Evolutionary conservation across 2,329 filamentous ascomycete species (phyloP).

Genomic region (Diaporthe capsici): DNA sequence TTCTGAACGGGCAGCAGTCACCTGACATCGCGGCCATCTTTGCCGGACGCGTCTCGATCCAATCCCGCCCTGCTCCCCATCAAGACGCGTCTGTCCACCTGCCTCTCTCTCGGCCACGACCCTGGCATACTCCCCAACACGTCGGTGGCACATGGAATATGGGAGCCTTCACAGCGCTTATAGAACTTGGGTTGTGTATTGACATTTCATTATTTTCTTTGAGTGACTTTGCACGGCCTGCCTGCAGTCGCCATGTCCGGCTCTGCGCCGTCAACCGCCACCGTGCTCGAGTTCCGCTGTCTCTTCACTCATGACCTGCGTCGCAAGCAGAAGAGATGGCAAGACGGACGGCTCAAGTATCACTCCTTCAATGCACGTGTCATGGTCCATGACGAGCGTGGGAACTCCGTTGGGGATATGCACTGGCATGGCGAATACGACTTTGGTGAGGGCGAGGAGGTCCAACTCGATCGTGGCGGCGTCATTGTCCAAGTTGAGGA

Average conservation of each 20-base stretch:
- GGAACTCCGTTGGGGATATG: conserved; percentile 86
- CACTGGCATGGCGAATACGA: conserved; percentile 81
- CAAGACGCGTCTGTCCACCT: not conserved
- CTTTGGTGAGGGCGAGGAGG: conserved; percentile 86
- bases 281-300: conserved; percentile 86
- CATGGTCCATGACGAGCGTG: conserved; percentile 89
- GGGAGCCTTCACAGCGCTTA: not conserved
- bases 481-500: conserved; percentile 87
- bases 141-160: conserved; percentile 1
- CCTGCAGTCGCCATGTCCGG: conserved; percentile 33
- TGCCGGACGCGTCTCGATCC: conserved; percentile 27
- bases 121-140: not conserved
- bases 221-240: conserved; percentile 12
- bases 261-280: conserved; percentile 73
- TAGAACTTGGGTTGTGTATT: not conserved
- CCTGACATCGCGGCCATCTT: conserved; percentile 38
- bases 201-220: not conserved
- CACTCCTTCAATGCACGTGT: conserved; percentile 92
- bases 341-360: conserved; percentile 89
- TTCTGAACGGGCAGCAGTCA: conserved; percentile 12
- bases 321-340: conserved; percentile 92
- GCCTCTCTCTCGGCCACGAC: not conserved
- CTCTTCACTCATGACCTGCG: conserved; percentile 89
- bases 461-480: conserved; percentile 81
- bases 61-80: not conserved